A percentile compares a stretch with the other conserved stretches of the same genome.
Evolutionary conservation across 2,329 filamentous ascomycete genomes (phyloP).

Genomic region (Venturia carpophila): DNA sequence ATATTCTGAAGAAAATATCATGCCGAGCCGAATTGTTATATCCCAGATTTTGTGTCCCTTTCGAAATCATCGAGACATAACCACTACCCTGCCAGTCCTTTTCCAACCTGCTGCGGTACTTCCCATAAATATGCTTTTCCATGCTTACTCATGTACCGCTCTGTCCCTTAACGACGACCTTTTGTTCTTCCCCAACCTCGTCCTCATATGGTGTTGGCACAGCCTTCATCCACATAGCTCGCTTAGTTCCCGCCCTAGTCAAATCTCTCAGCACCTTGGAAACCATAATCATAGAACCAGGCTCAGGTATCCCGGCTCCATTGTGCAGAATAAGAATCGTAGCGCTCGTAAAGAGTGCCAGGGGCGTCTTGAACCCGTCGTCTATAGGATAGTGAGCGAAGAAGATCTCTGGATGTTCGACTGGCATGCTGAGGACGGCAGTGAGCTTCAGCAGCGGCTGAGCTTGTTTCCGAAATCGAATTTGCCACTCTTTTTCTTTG

Average conservation of each 20-base stretch:
- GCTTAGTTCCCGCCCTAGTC: neutral
- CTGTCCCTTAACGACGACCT: neutral
- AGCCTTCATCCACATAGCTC: neutral
- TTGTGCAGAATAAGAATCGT: neutral
- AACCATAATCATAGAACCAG: neutral
- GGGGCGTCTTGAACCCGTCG: neutral
- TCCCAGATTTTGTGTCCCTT: no score
- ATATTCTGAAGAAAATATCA: no score
- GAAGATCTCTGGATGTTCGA: neutral
- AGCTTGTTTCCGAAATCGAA: neutral
- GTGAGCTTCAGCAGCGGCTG: neutral
- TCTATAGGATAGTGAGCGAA: neutral
- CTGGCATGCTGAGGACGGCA: neutral
- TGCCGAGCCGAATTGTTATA: no score
- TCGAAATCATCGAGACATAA: no score
- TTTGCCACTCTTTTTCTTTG: neutral
- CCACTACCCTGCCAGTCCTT: neutral
- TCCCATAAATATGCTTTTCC: neutral
- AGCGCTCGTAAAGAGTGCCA: neutral
- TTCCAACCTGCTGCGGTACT: neutral
- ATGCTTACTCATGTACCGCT: neutral
- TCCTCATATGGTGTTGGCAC: neutral
- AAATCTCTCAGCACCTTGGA: neutral
- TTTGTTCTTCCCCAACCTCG: neutral
- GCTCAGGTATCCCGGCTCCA: neutral